Evolutionary conservation across 2,329 filamentous ascomycete genomes (phyloP), one percentile per base, ranked within the genome.

Genomic region (Fusarium pseudograminearum): DNA sequence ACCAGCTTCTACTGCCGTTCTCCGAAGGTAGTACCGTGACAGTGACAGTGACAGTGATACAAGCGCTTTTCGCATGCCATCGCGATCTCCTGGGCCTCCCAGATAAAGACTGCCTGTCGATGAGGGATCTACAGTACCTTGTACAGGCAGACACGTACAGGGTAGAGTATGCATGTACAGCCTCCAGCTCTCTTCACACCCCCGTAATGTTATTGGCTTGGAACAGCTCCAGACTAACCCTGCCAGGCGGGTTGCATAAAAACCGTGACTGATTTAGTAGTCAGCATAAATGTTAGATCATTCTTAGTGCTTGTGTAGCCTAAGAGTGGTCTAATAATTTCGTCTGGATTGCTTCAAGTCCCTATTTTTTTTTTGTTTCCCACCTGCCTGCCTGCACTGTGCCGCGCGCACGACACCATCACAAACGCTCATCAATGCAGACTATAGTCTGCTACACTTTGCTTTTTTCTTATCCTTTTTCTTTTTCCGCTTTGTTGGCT

Each of bases 1-100:
- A 60, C 44, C 64, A 50, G 54, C 53, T 65, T 44, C 60, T 61
- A 60, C 57, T 62, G 50, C 67, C 67, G 61, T 63, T 69, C 45
- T 57, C 57, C 53, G 60, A 70, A 65, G 61, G 67, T 70, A 69
- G 18, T 51, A 51, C 24, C 10, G 48, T 14, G 52, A 69, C 51
- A 30, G 47, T 63, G 53, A 57, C 59, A 54, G 38, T 61, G 51
- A 26, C 44, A 41, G 30, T 40, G n/a, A 40, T n/a, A 40, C 46
- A 57, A 67, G 61, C 40, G 36, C 41, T 46, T 57, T 50, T 59
- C 33, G 40, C 24, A 51, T 51, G 31, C 31, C 51, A 61, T 60
- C 66, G 56, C 57, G 61, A 70, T 73, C 70, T 42, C 22, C 22
- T 26, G 40, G 40, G 40, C 22, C 26, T 15, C 10, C 22, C 15